These are phyloP conservation scores for Fusarium irregulare DNA, from an alignment of 2,329 filamentous ascomycete genomes.

Conservation along the genomic window DNA sequence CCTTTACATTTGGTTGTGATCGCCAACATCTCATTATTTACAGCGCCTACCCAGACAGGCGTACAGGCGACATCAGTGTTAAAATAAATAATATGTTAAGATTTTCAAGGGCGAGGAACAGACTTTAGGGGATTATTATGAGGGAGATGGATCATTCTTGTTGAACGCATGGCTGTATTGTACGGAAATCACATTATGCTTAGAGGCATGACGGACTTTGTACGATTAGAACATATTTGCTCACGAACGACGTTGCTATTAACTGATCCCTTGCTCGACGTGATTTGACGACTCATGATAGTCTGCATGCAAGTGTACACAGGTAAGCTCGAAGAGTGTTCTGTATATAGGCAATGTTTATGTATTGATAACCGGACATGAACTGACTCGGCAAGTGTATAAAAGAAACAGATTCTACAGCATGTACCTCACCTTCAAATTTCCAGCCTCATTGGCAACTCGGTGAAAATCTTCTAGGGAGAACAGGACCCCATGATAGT, in stretches of 20 bases:
- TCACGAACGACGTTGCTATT: constrained; percentile 26
- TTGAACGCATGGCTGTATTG: constrained; percentile 8
- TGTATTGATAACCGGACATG: not conserved
- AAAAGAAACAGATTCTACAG: not conserved
- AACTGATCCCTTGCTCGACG: not conserved
- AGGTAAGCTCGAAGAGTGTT: not conserved
- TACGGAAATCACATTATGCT: constrained; percentile 28
- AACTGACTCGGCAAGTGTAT: not conserved
- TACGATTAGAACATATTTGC: constrained; percentile 33
- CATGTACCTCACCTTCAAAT: constrained; percentile 91
- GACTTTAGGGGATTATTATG: constrained; percentile 15
- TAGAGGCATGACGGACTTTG: constrained; percentile 28
- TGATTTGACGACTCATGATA: not conserved
- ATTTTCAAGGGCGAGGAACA: constrained; percentile 41
- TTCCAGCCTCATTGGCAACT: constrained; percentile 73
- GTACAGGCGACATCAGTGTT: constrained; percentile 32
- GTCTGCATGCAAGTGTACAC: not conserved
- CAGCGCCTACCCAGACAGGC: constrained; percentile 10
- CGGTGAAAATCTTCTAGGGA: constrained; percentile 85
- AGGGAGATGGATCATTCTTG: constrained; percentile 22
- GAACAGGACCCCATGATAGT: constrained; percentile 66
- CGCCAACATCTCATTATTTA: constrained; percentile 16
- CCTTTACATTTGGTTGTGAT: constrained; percentile 13
- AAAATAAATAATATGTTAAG: constrained; percentile 43
- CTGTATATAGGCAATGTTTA: not conserved